Base-by-base conservation (phyloP, 2,329 filamentous ascomycete species). In the Clathrospora elynae region DNA sequence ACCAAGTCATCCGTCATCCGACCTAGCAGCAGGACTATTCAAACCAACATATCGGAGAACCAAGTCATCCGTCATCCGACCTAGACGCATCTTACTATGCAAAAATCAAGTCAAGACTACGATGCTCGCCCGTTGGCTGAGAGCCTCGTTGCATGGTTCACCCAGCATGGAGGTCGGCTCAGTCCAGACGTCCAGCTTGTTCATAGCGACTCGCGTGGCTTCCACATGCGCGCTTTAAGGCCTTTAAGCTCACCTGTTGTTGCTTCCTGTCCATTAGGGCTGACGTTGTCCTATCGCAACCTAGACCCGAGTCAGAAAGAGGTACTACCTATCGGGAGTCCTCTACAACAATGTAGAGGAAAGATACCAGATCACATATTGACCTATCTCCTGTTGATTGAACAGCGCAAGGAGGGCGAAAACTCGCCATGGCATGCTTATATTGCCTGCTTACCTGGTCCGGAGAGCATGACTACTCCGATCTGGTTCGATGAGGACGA, bases 401-500 rank as follows among this genome's bases (percentile, higher is more conserved):
- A 72, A 49, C 67, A 72, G 49, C 53, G 53, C 22, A 49, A 39
- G 19, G 57, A 38, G 46, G 54, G 34, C 35, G 53, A 22, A n/a
- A 39, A 51, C 1, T 69, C 66, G 10, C 59, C 54, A 45, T 73
- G 70, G 70, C 36, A 57, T 17, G 53, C 62, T 18, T 73, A 73
- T 44, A 64, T 73, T 35, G 49, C 52, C 13, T 64, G 62, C 32
- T 54, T 73, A 31, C 70, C 70, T 8, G 49, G 17, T 8, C 46
- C 57, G 9, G 53, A 63, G 14, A 49, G 46, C 11, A 59, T 73
- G 60, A 62, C 54, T n/a, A 71, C 70, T 9, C 66, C 70, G 11
- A 45, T 71, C 6, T 72, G 62, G 61, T 72, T 71, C 35, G 40
- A 60, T 16, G 54, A 66, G 3, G 56, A 66, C 13, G 70, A 73